Evolutionary conservation across 192 early-diverging fungal species (phyloP), one percentile per base, ranked within the genome.

Genomic region (Rhizophagus sp.): DNA sequence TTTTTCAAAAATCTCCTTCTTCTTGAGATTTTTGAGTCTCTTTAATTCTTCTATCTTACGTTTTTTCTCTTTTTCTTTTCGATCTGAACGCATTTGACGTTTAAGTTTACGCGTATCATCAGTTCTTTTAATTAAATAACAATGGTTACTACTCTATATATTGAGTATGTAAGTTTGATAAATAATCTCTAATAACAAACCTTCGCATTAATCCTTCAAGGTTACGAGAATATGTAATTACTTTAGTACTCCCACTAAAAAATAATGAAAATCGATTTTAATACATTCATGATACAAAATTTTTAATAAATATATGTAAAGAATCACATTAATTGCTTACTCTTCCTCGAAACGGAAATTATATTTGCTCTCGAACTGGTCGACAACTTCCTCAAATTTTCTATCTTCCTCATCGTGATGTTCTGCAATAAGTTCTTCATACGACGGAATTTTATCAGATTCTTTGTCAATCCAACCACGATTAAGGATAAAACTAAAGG

Each of bases 311-410:
- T 47, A 62, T 33, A 73, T 44, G 22, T 67, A n/a, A n/a, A n/a
- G n/a, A n/a, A 36, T 7, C 41, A 34, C 0, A 36, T 12, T 27
- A 82, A 44, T 47, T 34, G 87, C 88, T 84, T 87, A 89, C 80
- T 89, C 90, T 83, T 99, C 97, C 86, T 97, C 96, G 76, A 93
- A 98, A 65, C 97, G 90, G 87, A 97, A 97, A 77, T 99, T 99
- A 84, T 96, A 95, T 80, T 89, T 88, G 66, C 90, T 91, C 85
- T 99, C 97, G 81, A 98, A 99, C 64, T 93, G 88, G 47, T 97
- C 96, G 2, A 90, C 91, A 22, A 88, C 87, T 70, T 96, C 96
- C n/a, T 89, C 87, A 67, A 93, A 90, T 80, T 95, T 93, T 0
- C 84, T 87, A 22, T 89, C 88, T 24, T 88, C 84, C 0, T 93